phyloP scores from a whole-genome alignment of 768 basidiomycete genomes.

The Leccinum variicolor region DNA sequence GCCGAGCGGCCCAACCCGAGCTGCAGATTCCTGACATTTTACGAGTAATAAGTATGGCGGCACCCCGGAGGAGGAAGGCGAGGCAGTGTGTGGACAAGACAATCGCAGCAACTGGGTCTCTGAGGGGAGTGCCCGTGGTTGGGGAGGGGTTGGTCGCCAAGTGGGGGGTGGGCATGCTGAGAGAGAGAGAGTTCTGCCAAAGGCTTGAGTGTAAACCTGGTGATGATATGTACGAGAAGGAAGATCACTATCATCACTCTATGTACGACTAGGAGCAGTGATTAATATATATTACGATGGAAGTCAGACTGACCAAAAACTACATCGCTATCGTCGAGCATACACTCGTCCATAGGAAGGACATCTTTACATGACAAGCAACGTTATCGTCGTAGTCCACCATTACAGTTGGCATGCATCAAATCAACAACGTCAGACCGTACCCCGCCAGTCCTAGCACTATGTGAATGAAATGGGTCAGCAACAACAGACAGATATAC shows the following conservation, averaged over 20 bases:
- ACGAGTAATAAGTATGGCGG: slow-evolving; percentile 22
- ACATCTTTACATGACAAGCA: neutral
- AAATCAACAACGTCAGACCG: no score
- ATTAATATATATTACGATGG: neutral
- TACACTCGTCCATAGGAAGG: neutral
- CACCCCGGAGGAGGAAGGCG: slow-evolving; percentile 5
- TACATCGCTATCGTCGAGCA: neutral
- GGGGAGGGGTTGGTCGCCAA: slow-evolving; percentile 34
- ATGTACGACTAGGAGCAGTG: neutral
- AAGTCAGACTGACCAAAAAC: neutral
- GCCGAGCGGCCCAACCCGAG: slow-evolving; percentile 21
- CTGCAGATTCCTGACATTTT: slow-evolving; percentile 21
- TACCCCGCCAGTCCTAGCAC: no score
- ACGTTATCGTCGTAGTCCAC: no score
- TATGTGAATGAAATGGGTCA: no score
- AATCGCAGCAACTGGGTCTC: slow-evolving; percentile 13
- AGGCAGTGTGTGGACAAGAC: slow-evolving; percentile 9
- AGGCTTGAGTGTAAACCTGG: neutral
- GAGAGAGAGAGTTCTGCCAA: slow-evolving; percentile 34
- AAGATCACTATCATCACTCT: no score
- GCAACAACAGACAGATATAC: no score
- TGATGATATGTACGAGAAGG: no score
- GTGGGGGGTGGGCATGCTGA: slow-evolving; percentile 44
- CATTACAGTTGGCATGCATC: no score
- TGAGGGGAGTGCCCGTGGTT: slow-evolving; percentile 14